Evolutionary conservation across 768 basidiomycete species (phyloP).

Genomic region (Pleurotus giganteus): DNA sequence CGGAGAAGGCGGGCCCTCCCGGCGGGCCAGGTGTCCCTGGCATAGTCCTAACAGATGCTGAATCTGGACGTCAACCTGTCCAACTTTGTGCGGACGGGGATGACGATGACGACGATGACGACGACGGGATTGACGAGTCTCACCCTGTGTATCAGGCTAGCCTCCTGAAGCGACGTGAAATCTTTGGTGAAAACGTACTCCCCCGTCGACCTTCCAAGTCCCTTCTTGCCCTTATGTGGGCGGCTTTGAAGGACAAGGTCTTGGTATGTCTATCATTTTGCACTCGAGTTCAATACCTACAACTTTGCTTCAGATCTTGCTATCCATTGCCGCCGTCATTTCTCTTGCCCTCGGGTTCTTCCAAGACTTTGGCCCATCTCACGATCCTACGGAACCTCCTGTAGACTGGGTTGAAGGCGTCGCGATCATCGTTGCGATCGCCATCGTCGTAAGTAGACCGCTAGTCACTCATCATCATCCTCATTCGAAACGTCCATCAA

Average conservation of each 20-base stretch:
- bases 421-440: slow-evolving; percentile 72
- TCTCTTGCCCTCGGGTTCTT: slow-evolving; percentile 94
- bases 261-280: slow-evolving; percentile 48
- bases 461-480: neutral
- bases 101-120: slow-evolving; percentile 14
- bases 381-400: slow-evolving; percentile 57
- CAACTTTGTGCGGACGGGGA: slow-evolving; percentile 7
- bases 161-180: slow-evolving; percentile 56
- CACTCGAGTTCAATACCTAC: slow-evolving; percentile 9
- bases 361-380: slow-evolving; percentile 82
- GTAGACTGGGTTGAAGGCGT: slow-evolving; percentile 99
- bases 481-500: slow-evolving; percentile 20
- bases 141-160: slow-evolving; percentile 38
- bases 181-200: slow-evolving; percentile 77
- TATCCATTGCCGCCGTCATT: slow-evolving; percentile 89
- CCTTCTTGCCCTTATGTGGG: slow-evolving; percentile 77
- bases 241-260: slow-evolving; percentile 88
- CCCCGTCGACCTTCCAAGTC: slow-evolving; percentile 69
- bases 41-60: slow-evolving; percentile 19
- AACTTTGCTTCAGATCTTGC: slow-evolving; percentile 57
- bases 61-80: slow-evolving; percentile 1
- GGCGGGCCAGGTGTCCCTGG: slow-evolving; percentile 17
- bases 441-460: slow-evolving; percentile 59
- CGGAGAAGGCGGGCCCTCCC: slow-evolving; percentile 18
- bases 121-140: slow-evolving; percentile 18